Base-by-base conservation (phyloP, 164 flowering plant species). In the Magnolia changhungtana region DNA sequence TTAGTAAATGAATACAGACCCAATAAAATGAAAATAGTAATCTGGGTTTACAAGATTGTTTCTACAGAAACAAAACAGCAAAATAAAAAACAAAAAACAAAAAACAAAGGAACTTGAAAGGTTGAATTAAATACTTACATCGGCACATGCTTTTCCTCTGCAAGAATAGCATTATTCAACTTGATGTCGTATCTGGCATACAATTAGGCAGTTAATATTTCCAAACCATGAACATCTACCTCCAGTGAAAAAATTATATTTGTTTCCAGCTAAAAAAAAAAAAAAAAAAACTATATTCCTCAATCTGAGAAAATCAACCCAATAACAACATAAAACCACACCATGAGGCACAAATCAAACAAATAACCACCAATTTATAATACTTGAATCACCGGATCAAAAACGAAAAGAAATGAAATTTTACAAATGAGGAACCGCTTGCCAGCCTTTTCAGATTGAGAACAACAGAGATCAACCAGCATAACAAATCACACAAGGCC, bases 161-260 rank as follows among this genome's bases (percentile, higher is more conserved):
- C 98, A 63, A 93, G 94, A 80, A 91, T 90, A 51, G 98, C 96
- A 87, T 93, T 84, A 84, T 91, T 91, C 83, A 86, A 72, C 85
- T 91, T 88, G 83, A 93, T 75, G 75, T 81, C 93, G 82, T 88
- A 93, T 72, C 96, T 93, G 91, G n/a, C 76, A 80, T 71, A 58
- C 63, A 63, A 20, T 49, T 10, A 67, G 7, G 49, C 7, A 58
- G 37, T 2, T 11, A 20, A 49, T 18, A 11, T 21, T 50, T 63
- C 73, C 50, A 49, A 49, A 74, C 55, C 49, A 20, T 24, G 16
- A 74, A 29, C 49, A 11, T 69, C 55, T 45, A n/a, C 24, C 67
- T 2, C 6, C 27, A 19, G 14, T 50, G 68, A 68, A 19, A 19
- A 19, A n/a, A 64, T 2, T 0, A 37, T 37, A 37, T 37, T 37